Evolutionary conservation across 2,329 filamentous ascomycete genomes (phyloP).

Genomic region (Xylariaceae sp.): DNA sequence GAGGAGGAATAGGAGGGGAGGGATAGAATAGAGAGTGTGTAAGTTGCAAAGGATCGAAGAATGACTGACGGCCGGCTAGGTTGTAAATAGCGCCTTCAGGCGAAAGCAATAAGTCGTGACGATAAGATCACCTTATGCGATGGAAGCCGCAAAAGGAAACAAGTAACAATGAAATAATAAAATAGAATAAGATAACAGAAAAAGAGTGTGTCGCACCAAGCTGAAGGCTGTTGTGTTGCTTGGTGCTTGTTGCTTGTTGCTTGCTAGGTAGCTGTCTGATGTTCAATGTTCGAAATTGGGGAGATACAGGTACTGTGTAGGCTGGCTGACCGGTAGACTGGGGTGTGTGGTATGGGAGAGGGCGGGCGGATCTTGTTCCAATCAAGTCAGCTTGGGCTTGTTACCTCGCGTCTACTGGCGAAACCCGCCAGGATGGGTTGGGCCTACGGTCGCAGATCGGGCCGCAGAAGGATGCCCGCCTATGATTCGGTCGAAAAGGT

Average conservation of each 20-base stretch:
- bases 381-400: slow-evolving; percentile 33
- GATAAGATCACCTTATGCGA: slow-evolving; percentile 5
- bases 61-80: background rate
- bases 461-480: slow-evolving; percentile 38
- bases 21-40: slow-evolving; percentile 3
- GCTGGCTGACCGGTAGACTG: too few relatives aligned
- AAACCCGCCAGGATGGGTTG: slow-evolving; percentile 38
- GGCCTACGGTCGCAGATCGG: slow-evolving; percentile 37
- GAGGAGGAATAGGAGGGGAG: background rate
- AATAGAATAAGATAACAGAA: background rate
- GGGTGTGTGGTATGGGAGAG: slow-evolving; percentile 14
- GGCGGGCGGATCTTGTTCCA: slow-evolving; percentile 33
- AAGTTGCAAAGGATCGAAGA: background rate
- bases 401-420: slow-evolving; percentile 32
- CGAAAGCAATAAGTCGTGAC: background rate
- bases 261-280: slow-evolving; percentile 18
- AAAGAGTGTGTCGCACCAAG: background rate
- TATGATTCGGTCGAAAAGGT: slow-evolving; percentile 35
- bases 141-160: background rate
- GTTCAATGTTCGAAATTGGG: slow-evolving; percentile 11
- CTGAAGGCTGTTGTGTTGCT: background rate
- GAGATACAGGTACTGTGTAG: too few relatives aligned
- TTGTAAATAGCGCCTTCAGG: background rate
- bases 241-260: too few relatives aligned
- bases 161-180: background rate